Percentiles rank a stretch among this genome's conserved stretches.
Conservation (phyloP, 2,329 filamentous ascomycete species). For the Plectosphaerella sp. region DNA sequence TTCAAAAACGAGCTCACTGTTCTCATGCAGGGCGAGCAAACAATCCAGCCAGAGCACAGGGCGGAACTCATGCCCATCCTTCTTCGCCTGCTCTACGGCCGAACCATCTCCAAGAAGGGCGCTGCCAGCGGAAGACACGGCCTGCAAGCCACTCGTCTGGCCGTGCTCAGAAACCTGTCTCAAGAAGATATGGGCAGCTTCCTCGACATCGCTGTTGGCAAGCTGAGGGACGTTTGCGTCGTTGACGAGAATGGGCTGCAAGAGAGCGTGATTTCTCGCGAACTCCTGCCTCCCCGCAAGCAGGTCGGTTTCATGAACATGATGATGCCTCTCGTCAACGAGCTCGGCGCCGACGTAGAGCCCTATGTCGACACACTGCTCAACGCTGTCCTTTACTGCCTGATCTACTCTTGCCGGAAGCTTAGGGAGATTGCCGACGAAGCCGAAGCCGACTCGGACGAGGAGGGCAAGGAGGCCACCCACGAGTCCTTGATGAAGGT, state of each 20-base stretch:
- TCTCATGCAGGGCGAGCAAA: slow-evolving; percentile 71
- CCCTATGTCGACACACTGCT: slow-evolving; percentile 66
- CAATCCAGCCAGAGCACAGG: slow-evolving; percentile 71
- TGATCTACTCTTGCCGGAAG: slow-evolving; percentile 64
- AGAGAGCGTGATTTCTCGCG: slow-evolving; percentile 49
- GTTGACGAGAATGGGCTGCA: slow-evolving; percentile 44
- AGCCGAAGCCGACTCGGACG: slow-evolving; percentile 30
- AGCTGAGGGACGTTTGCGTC: slow-evolving; percentile 58
- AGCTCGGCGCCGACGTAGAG: slow-evolving; percentile 69
- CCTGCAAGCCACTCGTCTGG: slow-evolving; percentile 74
- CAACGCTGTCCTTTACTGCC: slow-evolving; percentile 76
- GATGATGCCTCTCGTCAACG: slow-evolving; percentile 80
- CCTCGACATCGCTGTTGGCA: slow-evolving; percentile 74
- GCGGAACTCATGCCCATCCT: slow-evolving; percentile 76
- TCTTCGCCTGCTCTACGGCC: slow-evolving; percentile 82
- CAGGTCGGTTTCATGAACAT: slow-evolving; percentile 91
- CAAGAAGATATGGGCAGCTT: slow-evolving; percentile 74
- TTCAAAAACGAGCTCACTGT: slow-evolving; percentile 94
- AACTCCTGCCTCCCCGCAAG: slow-evolving; percentile 65
- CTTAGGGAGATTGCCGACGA: slow-evolving; percentile 38
- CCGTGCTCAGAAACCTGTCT: slow-evolving; percentile 73
- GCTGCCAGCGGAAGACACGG: slow-evolving; percentile 73
- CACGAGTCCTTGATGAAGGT: slow-evolving; percentile 58
- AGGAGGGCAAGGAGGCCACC: slow-evolving; percentile 38
- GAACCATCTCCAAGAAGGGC: slow-evolving; percentile 78